Evolutionary conservation across 306 rosid species (phyloP), one percentile per base, ranked within the genome.

Genomic region (Casuarina equisetifolia): DNA sequence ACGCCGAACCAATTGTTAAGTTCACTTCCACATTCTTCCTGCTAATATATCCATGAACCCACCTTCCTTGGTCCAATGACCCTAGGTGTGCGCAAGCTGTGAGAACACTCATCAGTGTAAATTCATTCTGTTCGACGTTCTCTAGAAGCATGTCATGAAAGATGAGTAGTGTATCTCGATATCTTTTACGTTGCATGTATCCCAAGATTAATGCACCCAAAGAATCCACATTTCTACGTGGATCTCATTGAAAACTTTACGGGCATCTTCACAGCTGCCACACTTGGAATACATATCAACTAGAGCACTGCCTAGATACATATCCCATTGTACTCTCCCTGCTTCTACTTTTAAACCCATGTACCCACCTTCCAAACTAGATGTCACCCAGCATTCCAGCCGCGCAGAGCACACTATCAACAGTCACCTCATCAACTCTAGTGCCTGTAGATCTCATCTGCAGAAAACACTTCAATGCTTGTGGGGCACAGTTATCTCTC

Each of bases 241-340:
- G 80, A 79, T 48, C 70, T 85, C 84, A 69, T 76, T 74, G 16
- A 85, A 82, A 25, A 48, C 82, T 73, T 74, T 73, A 59, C 64
- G 76, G 2, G 84, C 89, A 45, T 82, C 86, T 0, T 79, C 76
- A 62, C 64, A 79, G 32, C 17, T 62, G 64, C 76, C 82, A 11
- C 86, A 85, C 74, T 79, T 85, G 39, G 76, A 63, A 15, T 85
- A 85, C 84, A 85, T 79, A 76, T 85, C 84, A 48, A 79, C 72
- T 4, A 85, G 84, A 45, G 86, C 80, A 70, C 78, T 79, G 44
- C 71, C 78, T 69, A 85, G 54, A 57, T 81, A 79, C 70, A 70
- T 74, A 74, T 85, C 89, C 80, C 67, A 19, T 4, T 4, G 16
- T 76, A 85, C 84, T 77, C 86, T 83, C 39, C 82, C 82, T 1